Evolutionary conservation across 2,329 filamentous ascomycete species (phyloP).

Genomic region (Setomelanomma holmii): DNA sequence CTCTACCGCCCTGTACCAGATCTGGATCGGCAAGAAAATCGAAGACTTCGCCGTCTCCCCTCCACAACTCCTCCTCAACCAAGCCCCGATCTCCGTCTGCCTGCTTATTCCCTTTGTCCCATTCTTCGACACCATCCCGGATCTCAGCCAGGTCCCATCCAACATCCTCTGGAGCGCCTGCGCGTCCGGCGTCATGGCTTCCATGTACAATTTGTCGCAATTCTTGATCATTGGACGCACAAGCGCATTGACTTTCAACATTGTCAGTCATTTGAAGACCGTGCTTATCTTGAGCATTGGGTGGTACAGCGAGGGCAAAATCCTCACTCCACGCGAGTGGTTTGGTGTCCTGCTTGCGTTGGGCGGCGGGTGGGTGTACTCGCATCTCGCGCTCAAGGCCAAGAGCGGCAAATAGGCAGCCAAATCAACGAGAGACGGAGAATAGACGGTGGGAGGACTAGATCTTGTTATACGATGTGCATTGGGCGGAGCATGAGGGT

Average conservation of each 20-base stretch:
- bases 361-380: constrained; percentile 56
- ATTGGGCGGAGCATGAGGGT: constrained; percentile 4
- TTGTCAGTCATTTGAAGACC: constrained; percentile 54
- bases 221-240: constrained; percentile 53
- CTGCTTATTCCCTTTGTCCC: constrained; percentile 53
- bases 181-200: constrained; percentile 53
- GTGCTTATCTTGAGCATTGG: constrained; percentile 56
- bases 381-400: constrained; percentile 49
- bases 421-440: constrained; percentile 22
- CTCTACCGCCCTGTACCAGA: constrained; percentile 56
- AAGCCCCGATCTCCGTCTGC: constrained; percentile 55
- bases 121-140: constrained; percentile 53
- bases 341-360: constrained; percentile 55
- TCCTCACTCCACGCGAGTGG: constrained; percentile 49
- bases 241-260: constrained; percentile 51
- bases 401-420: constrained; percentile 36
- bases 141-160: constrained; percentile 46
- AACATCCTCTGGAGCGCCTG: constrained; percentile 51
- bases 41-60: constrained; percentile 54
- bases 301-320: constrained; percentile 55
- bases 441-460: neutral
- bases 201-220: constrained; percentile 51
- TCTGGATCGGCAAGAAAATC: constrained; percentile 59
- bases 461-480: constrained; percentile 6
- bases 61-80: constrained; percentile 55